These are phyloP conservation scores for Malus asiatica DNA, from an alignment of 306 rosid species.

Conservation along the genomic window DNA sequence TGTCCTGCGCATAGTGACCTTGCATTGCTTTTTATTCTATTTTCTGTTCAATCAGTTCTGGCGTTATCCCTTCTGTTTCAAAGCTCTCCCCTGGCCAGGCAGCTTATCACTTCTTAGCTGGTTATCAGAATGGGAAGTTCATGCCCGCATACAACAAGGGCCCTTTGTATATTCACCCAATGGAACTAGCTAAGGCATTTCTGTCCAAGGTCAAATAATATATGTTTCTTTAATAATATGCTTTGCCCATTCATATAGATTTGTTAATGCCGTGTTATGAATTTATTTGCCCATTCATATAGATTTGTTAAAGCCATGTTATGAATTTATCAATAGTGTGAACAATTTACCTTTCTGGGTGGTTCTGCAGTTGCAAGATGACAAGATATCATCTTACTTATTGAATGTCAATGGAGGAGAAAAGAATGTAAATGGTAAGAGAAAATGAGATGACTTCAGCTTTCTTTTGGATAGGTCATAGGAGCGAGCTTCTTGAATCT, in stretches of 20 bases:
- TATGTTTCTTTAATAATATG: background rate
- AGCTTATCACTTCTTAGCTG: constrained; percentile 44
- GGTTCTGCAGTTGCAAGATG: constrained; percentile 35
- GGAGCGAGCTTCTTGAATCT: background rate
- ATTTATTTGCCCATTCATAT: background rate
- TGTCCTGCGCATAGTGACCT: background rate
- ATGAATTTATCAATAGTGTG: background rate
- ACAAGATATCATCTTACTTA: constrained; percentile 31
- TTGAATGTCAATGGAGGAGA: constrained; percentile 27
- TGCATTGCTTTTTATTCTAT: background rate
- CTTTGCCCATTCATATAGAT: background rate
- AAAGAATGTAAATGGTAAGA: constrained; percentile 25
- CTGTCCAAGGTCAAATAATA: constrained; percentile 26
- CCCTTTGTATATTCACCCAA: constrained; percentile 23
- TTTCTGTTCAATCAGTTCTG: constrained; percentile 25
- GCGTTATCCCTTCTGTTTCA: constrained; percentile 31
- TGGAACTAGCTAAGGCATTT: constrained; percentile 33
- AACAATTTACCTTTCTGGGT: background rate
- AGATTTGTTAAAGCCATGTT: background rate
- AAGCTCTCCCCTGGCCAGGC: constrained; percentile 46
- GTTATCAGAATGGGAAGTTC: constrained; percentile 46
- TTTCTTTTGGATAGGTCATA: background rate
- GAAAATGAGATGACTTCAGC: background rate
- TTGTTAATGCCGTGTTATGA: background rate
- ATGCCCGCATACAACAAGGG: constrained; percentile 30